A percentile compares a stretch with the other conserved stretches of the same genome.
Conservation (phyloP, 768 basidiomycete species). For the Auriculariales sp. region DNA sequence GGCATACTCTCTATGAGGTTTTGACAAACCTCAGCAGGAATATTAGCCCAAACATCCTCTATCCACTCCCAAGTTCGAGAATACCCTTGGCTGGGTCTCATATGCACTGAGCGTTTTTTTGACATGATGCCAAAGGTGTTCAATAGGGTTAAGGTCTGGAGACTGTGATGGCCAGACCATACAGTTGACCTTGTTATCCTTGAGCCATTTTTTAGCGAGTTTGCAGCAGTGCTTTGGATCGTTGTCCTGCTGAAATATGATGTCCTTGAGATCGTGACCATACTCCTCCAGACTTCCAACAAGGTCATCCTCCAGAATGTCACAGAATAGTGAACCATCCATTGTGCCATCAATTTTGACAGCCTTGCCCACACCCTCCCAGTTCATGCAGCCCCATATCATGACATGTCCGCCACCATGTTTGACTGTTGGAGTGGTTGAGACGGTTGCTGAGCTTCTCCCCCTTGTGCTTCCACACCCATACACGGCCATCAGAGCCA, state of each 20-base stretch:
- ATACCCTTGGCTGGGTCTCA: constrained; percentile 1
- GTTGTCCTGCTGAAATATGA: constrained; percentile 1
- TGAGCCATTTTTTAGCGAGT: neutral
- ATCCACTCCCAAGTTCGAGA: no score
- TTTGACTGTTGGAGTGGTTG: no score
- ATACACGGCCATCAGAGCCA: no score
- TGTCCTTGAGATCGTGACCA: neutral
- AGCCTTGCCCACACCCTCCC: no score
- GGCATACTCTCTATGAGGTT: no score
- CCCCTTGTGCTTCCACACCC: no score
- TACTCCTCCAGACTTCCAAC: constrained; percentile 1
- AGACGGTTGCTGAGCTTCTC: no score
- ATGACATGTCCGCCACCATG: no score
- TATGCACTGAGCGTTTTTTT: neutral
- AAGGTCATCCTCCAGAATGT: constrained; percentile 1
- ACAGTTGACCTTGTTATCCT: neutral
- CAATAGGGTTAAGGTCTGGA: constrained; percentile 1
- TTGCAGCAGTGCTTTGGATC: neutral
- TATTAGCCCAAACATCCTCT: no score
- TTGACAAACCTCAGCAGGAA: no score
- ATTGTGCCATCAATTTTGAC: no score
- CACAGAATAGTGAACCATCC: neutral
- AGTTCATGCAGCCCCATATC: no score
- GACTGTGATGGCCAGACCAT: constrained; percentile 1
- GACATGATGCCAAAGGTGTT: neutral